phyloP scores from a whole-genome alignment of 2,329 filamentous ascomycete species.

The Rutstroemia sp. region DNA sequence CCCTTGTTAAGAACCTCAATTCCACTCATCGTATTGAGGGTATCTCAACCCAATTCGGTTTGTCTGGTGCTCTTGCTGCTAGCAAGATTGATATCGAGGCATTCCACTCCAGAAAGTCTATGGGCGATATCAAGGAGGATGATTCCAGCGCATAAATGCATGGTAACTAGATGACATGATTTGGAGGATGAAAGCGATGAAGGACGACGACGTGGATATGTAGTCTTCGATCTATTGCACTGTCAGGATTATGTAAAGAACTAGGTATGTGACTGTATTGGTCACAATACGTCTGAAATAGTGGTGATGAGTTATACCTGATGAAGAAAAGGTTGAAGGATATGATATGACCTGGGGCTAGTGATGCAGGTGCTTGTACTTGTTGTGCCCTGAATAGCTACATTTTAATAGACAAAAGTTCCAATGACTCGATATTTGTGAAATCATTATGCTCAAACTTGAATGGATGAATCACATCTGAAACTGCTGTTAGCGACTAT shows the following conservation, averaged over 20 bases:
- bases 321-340: neutral
- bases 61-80: constrained; percentile 51
- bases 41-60: constrained; percentile 56
- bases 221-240: neutral
- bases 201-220: neutral
- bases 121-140: constrained; percentile 3
- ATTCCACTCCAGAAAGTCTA: constrained; percentile 2
- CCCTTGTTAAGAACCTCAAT: constrained; percentile 76
- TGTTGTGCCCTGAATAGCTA: constrained; percentile 6
- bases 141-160: constrained; percentile 3
- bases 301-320: neutral
- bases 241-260: neutral
- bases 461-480: too few relatives aligned
- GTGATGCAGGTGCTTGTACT: constrained; percentile 1
- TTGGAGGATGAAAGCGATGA: neutral
- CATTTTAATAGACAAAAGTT: neutral
- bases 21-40: constrained; percentile 71
- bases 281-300: neutral
- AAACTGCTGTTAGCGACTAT: too few relatives aligned
- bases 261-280: neutral
- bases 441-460: too few relatives aligned
- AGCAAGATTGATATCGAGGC: constrained; percentile 22
- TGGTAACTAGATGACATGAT: neutral
- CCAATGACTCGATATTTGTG: too few relatives aligned
- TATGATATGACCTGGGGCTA: neutral